These are phyloP conservation scores for Dactylellina parvicollis DNA, from an alignment of 2,329 filamentous ascomycete species.

Conservation along the genomic window DNA sequence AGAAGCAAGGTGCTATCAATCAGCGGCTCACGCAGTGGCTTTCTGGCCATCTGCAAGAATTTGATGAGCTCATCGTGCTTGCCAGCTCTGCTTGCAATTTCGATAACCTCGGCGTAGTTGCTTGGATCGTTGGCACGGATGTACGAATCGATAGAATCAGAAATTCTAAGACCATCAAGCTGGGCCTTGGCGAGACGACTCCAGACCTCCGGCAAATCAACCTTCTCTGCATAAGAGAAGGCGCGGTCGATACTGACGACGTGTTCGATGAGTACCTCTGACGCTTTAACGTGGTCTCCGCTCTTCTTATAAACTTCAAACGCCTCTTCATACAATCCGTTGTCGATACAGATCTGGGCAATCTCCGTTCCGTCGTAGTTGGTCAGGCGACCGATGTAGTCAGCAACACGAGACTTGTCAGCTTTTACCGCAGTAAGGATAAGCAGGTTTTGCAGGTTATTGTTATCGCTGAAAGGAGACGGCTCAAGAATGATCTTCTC, in stretches of 20 bases:
- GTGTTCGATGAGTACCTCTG: constrained; percentile 92
- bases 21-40: constrained; percentile 90
- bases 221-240: constrained; percentile 92
- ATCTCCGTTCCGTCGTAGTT: constrained; percentile 89
- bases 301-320: constrained; percentile 99
- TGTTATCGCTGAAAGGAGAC: constrained; percentile 97
- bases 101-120: constrained; percentile 95
- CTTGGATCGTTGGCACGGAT: constrained; percentile 92
- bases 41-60: constrained; percentile 94
- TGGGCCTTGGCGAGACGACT: constrained; percentile 98
- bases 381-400: constrained; percentile 92
- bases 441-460: constrained; percentile 92
- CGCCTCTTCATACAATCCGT: constrained; percentile 93
- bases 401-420: constrained; percentile 92
- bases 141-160: constrained; percentile 94
- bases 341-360: constrained; percentile 89
- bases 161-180: constrained; percentile 90
- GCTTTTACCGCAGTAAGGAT: constrained; percentile 97
- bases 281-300: constrained; percentile 84
- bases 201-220: constrained; percentile 95
- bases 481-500: constrained; percentile 99
- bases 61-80: constrained; percentile 99
- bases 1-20: constrained; percentile 96
- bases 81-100: constrained; percentile 90
- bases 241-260: constrained; percentile 98